Evolutionary conservation across 257 asterid genomes (phyloP).

Genomic region (Solanum pennellii): DNA sequence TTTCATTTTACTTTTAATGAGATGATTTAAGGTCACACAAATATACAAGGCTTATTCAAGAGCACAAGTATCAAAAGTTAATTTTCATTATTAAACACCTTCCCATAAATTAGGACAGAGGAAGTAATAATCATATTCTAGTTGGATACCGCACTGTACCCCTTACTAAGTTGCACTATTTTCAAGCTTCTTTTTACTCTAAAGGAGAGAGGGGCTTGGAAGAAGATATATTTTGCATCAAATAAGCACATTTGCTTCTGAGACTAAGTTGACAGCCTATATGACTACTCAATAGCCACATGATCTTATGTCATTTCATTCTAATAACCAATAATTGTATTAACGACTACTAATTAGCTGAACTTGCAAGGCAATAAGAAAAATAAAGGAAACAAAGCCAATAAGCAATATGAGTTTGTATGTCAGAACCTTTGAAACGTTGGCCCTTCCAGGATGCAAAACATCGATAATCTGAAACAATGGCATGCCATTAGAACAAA

Average conservation of each 20-base stretch:
- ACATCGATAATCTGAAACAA: conserved; percentile 40
- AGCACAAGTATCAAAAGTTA: background rate
- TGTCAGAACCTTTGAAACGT: conserved; percentile 50
- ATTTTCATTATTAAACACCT: background rate
- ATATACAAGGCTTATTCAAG: background rate
- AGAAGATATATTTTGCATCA: background rate
- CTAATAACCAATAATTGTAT: background rate
- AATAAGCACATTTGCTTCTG: background rate
- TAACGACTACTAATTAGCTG: background rate
- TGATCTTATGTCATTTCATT: background rate
- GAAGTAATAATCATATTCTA: background rate
- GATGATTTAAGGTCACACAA: background rate
- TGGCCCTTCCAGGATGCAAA: conserved; percentile 63
- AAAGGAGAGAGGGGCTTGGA: background rate
- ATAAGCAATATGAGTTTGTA: background rate
- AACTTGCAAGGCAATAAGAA: background rate
- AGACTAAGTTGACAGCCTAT: background rate
- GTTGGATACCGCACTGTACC: background rate
- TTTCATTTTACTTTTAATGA: background rate
- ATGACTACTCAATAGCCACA: background rate
- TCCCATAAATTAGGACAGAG: background rate
- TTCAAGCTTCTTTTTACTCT: background rate
- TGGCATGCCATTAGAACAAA: background rate
- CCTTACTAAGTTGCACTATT: background rate
- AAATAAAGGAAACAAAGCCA: background rate